Evolutionary conservation across 257 asterid species (phyloP), one percentile per base, ranked within the genome.

Genomic region (Solanum medicagineum): DNA sequence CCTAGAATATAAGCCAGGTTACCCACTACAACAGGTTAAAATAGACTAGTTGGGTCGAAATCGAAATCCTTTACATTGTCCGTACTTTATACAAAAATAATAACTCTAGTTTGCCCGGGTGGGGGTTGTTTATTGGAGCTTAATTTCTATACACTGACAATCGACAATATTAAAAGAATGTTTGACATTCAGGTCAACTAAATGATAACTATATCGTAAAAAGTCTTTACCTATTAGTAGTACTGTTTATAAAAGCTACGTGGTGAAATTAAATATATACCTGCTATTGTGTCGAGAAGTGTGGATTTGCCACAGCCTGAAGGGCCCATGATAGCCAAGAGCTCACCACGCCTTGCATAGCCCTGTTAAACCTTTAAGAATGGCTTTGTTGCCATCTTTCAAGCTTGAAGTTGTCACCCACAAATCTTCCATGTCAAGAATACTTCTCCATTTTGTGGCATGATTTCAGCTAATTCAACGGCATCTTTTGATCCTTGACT

Each of bases 341-440:
- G 81, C 1, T 84, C 69, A 84, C 81, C 57, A 49, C 81, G 81
- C 70, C 24, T 53, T 0, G 86, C 86, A 84, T 84, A 84, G 15
- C 86, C 86, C 86, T 11, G 81, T 84, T 71, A 84, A 73, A 1
- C 86, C 86, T 69, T 84, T 66, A 36, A 84, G 86, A 51, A 84
- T 84, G 17, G 86, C 40, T 20, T 84, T 88, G 40, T 45, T 70
- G 5, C 87, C 88, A 11, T 81, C 79, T 49, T 47, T 88, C 8
- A 74, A 81, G 17, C 19, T 59, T 10, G 87, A 59, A 8, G 81
- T 84, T n/a, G 81, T 88, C n/a, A 90, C 91, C 89, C 89, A 84
- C 42, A 90, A 29, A 86, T 90, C 91, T 60, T 90, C 80, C 92
- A 90, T 49, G 90, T 90, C 85, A 88, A 69, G n/a, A 73, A 77